Percentiles rank a stretch among this genome's conserved stretches.
Conservation (phyloP, 2,329 filamentous ascomycete species). For the Epichloe amarillans region DNA sequence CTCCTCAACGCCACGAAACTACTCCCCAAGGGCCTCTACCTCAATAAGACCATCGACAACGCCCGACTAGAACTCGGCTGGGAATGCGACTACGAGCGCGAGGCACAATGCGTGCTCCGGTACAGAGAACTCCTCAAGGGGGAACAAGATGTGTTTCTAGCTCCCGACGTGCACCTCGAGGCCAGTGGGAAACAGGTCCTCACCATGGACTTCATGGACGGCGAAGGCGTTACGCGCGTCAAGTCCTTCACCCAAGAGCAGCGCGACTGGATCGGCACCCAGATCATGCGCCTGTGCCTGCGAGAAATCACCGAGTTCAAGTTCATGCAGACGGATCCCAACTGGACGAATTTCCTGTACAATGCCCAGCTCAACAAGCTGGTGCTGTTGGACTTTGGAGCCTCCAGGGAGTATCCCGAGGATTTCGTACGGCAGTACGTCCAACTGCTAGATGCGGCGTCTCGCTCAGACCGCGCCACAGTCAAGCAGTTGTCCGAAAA, state of each 20-base stretch:
- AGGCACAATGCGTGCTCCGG: conserved; percentile 65
- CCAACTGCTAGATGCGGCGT: conserved; percentile 65
- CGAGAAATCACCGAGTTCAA: conserved; percentile 88
- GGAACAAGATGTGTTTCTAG: conserved; percentile 60
- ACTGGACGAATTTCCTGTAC: conserved; percentile 98
- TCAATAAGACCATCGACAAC: conserved; percentile 96
- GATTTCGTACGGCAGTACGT: conserved; percentile 73
- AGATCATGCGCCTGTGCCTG: conserved; percentile 81
- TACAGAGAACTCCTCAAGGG: conserved; percentile 59
- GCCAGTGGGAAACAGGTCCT: conserved; percentile 78
- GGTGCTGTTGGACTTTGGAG: conserved; percentile 91
- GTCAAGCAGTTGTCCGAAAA: conserved; percentile 58
- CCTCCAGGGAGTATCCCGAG: conserved; percentile 71
- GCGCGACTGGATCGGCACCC: conserved; percentile 89
- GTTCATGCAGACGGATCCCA: conserved; percentile 99
- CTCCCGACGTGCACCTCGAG: conserved; percentile 65
- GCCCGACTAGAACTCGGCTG: conserved; percentile 82
- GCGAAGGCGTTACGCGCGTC: conserved; percentile 72
- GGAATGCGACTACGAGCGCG: conserved; percentile 92
- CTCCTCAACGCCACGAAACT: conserved; percentile 83
- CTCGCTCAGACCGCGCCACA: conserved; percentile 48
- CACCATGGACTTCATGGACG: conserved; percentile 86
- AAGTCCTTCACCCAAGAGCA: conserved; percentile 65
- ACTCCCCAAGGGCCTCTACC: conserved; percentile 79
- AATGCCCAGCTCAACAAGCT: conserved; percentile 59